Evolutionary conservation across 2,329 filamentous ascomycete genomes (phyloP).

Genomic region (Claviceps capensis): DNA sequence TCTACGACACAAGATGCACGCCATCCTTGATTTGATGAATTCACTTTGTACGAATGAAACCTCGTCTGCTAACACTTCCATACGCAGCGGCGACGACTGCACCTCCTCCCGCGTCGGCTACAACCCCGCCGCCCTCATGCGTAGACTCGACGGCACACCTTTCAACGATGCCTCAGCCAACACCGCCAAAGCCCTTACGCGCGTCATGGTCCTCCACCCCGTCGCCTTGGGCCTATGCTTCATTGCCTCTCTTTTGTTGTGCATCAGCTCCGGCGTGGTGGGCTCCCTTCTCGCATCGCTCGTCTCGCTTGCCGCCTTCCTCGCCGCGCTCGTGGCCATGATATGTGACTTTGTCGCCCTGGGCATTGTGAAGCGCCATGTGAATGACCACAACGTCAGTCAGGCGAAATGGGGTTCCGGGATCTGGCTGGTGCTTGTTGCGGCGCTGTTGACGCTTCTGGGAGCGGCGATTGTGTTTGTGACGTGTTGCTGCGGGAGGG

Average conservation of each 20-base stretch:
- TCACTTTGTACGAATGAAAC: too few relatives aligned
- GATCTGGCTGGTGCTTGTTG: conserved; percentile 45
- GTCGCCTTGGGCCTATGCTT: conserved; percentile 43
- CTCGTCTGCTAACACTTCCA: neutral
- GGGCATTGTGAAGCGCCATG: conserved; percentile 35
- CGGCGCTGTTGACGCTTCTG: conserved; percentile 39
- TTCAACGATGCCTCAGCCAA: conserved; percentile 29
- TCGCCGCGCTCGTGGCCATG: conserved; percentile 35
- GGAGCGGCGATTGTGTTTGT: conserved; percentile 45
- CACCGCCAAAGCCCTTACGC: conserved; percentile 36
- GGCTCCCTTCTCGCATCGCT: conserved; percentile 38
- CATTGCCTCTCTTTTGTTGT: conserved; percentile 43
- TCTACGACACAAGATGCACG: too few relatives aligned
- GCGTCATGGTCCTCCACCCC: conserved; percentile 49
- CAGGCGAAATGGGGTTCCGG: conserved; percentile 37
- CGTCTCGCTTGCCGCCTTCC: conserved; percentile 35
- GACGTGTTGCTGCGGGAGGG: conserved; percentile 38
- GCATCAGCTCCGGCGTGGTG: conserved; percentile 35
- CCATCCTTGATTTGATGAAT: too few relatives aligned
- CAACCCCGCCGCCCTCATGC: conserved; percentile 33
- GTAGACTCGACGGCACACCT: conserved; percentile 19
- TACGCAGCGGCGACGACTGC: conserved; percentile 28
- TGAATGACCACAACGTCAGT: conserved; percentile 34
- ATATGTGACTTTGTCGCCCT: conserved; percentile 46
- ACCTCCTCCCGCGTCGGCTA: conserved; percentile 39